Percentiles rank a stretch among this genome's conserved stretches.
phyloP scores from a whole-genome alignment of 1,284 basidiomycete genomes.

The Ganoderma lucidum region DNA sequence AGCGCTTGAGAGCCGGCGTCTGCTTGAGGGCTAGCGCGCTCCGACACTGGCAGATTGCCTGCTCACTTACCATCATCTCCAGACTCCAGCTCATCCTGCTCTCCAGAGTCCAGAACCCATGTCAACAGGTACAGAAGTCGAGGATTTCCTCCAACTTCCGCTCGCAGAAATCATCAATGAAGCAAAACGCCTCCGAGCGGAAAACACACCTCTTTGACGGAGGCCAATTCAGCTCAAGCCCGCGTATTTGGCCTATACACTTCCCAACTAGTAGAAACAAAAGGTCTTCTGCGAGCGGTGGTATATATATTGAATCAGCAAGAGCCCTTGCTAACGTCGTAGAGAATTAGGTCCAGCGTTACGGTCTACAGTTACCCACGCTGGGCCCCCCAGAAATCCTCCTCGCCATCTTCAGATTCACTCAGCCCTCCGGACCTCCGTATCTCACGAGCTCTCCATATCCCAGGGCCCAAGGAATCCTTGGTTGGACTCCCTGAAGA shows the following conservation, averaged over 20 bases:
- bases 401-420: background rate
- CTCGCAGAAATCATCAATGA: background rate
- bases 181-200: background rate
- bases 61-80: too few relatives aligned
- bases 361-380: background rate
- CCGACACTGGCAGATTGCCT: too few relatives aligned
- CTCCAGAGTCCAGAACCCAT: too few relatives aligned
- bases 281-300: too few relatives aligned
- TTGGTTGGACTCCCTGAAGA: conserved; percentile 7
- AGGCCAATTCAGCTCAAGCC: background rate
- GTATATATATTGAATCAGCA: too few relatives aligned
- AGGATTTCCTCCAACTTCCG: background rate
- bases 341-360: background rate
- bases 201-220: background rate
- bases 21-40: too few relatives aligned
- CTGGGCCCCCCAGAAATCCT: background rate
- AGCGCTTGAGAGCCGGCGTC: too few relatives aligned
- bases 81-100: too few relatives aligned
- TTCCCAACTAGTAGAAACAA: too few relatives aligned
- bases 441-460: background rate
- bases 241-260: too few relatives aligned
- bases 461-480: background rate
- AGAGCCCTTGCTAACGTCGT: too few relatives aligned
- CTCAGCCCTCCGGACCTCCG: background rate
- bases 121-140: background rate